These are phyloP conservation scores for Magnaporthiopsis poae DNA, from an alignment of 2,329 filamentous ascomycete genomes.

Conservation along the genomic window DNA sequence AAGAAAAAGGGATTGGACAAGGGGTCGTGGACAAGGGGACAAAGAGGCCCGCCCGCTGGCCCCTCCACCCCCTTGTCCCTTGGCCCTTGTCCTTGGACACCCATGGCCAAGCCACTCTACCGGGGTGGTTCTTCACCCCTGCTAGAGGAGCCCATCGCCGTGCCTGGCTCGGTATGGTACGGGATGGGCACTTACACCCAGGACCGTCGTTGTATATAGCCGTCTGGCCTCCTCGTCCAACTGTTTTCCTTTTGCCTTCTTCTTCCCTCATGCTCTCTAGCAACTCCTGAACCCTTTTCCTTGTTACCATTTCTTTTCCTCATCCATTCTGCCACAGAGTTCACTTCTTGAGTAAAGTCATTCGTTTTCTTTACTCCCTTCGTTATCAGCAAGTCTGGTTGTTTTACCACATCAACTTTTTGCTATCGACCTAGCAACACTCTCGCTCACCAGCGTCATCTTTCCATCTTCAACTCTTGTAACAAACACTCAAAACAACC, in stretches of 20 bases:
- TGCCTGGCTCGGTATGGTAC: not conserved
- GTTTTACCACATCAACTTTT: constrained; percentile 14
- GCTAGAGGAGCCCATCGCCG: not conserved
- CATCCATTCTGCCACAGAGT: not conserved
- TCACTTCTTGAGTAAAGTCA: constrained; percentile 34
- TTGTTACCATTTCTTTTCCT: constrained; percentile 20
- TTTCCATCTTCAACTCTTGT: not conserved
- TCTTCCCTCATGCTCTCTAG: constrained; percentile 14
- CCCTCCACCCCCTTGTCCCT: not conserved
- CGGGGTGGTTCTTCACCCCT: not conserved
- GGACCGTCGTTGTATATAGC: constrained; percentile 1
- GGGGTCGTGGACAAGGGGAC: not conserved
- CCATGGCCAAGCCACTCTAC: not conserved
- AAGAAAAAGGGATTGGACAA: not conserved
- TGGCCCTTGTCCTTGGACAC: not conserved
- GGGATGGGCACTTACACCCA: not conserved
- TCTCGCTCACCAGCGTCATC: constrained; percentile 9
- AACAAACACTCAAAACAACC: not conserved
- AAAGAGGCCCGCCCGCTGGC: not conserved
- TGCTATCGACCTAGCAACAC: constrained; percentile 13
- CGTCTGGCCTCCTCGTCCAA: constrained; percentile 7
- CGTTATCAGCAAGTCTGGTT: constrained; percentile 12
- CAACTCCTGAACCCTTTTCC: constrained; percentile 16
- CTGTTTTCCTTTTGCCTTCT: constrained; percentile 10
- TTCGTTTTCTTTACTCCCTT: constrained; percentile 35